phyloP scores from a whole-genome alignment of 805 yeast species.

The Kazachstania bromeliacearum region DNA sequence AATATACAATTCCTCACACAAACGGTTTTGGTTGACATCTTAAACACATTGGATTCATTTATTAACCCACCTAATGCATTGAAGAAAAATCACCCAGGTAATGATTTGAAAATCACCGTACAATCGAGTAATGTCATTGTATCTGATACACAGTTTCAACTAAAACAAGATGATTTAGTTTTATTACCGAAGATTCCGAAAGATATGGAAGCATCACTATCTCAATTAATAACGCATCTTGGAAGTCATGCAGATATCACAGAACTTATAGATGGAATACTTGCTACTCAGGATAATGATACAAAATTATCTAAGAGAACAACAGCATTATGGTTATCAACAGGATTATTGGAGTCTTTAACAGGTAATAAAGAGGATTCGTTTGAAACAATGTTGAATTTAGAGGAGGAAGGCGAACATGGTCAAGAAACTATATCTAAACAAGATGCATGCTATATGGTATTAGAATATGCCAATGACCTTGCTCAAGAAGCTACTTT shows the following conservation, averaged over 20 bases:
- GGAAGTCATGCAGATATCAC: conserved; percentile 9
- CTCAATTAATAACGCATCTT: conserved; percentile 12
- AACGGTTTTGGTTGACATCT: too few relatives aligned
- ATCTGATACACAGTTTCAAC: conserved; percentile 4
- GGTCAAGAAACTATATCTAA: not conserved
- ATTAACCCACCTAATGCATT: not conserved
- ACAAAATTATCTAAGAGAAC: conserved; percentile 9
- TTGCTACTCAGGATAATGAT: conserved; percentile 15
- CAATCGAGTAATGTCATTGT: conserved; percentile 16
- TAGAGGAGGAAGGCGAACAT: too few relatives aligned
- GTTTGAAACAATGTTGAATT: not conserved
- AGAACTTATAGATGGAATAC: conserved; percentile 6
- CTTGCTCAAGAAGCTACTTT: conserved; percentile 31
- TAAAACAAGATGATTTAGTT: conserved; percentile 4
- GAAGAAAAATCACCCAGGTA: too few relatives aligned
- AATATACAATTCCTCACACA: not conserved
- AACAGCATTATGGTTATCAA: conserved; percentile 32
- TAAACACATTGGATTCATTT: not conserved
- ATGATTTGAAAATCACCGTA: conserved; percentile 9
- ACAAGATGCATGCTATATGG: conserved; percentile 23
- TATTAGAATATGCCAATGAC: conserved; percentile 36
- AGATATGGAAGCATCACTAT: conserved; percentile 14
- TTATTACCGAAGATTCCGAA: conserved; percentile 7
- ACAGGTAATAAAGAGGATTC: conserved; percentile 1
- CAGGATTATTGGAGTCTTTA: conserved; percentile 20